A percentile compares a stretch with the other conserved stretches of the same genome.
Evolutionary conservation across 768 basidiomycete species (phyloP).

Genomic region (Sporobolomyces roseus): DNA sequence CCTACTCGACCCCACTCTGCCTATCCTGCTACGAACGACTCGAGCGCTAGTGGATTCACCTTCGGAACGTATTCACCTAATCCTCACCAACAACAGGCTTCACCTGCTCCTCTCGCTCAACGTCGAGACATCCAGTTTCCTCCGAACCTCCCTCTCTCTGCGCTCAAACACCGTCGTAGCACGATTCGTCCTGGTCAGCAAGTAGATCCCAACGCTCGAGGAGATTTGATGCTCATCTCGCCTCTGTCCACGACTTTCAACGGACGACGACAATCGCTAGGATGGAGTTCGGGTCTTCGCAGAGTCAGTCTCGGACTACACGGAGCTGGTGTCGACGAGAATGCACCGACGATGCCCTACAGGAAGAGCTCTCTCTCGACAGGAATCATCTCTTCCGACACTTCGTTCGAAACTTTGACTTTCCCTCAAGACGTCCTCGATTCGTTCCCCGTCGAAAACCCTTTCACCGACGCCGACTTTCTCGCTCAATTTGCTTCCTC

Average conservation of each 20-base stretch:
- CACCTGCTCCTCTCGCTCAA: background rate
- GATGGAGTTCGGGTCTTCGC: slow-evolving; percentile 25
- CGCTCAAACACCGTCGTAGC: slow-evolving; percentile 29
- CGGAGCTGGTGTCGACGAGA: background rate
- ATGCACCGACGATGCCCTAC: background rate
- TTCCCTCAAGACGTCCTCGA: slow-evolving; percentile 24
- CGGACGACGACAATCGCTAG: slow-evolving; percentile 35
- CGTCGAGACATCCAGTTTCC: background rate
- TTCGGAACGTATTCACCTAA: slow-evolving; percentile 11
- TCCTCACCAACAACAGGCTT: too few relatives aligned
- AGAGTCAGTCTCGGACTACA: slow-evolving; percentile 14
- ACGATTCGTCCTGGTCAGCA: slow-evolving; percentile 12
- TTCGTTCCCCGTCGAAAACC: slow-evolving; percentile 15
- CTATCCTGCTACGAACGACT: background rate
- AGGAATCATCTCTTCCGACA: slow-evolving; percentile 8
- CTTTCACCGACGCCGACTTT: slow-evolving; percentile 13
- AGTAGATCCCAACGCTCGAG: background rate
- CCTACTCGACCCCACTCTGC: background rate
- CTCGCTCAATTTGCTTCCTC: background rate
- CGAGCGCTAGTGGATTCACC: slow-evolving; percentile 5
- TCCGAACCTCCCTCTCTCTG: slow-evolving; percentile 19
- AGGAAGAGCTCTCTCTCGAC: slow-evolving; percentile 2
- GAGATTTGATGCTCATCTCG: slow-evolving; percentile 40
- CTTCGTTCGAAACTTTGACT: slow-evolving; percentile 24
- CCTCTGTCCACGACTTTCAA: slow-evolving; percentile 18